Conservation (phyloP, 23 red algal genomes). For the Agarophyton chilense region DNA sequence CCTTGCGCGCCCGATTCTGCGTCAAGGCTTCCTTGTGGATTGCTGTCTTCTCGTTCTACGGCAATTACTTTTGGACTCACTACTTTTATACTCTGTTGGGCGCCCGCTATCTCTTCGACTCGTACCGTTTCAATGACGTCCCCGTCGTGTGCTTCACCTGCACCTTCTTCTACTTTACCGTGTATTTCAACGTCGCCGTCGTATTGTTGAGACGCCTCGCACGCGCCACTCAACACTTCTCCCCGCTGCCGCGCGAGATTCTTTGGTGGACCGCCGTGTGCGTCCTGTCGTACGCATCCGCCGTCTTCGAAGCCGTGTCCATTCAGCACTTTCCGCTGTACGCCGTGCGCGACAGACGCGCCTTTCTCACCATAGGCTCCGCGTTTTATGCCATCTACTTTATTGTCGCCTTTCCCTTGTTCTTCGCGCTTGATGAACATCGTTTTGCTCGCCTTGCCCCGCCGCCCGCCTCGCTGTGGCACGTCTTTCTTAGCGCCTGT, state of each 20-base stretch:
- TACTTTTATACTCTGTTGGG: slow-evolving; percentile 96
- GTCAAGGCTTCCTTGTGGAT: slow-evolving; percentile 92
- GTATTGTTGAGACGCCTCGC: slow-evolving; percentile 69
- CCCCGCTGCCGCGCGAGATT: neutral
- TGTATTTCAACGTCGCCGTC: slow-evolving; percentile 80
- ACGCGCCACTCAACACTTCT: neutral
- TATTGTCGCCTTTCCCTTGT: slow-evolving; percentile 96
- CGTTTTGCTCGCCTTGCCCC: no score
- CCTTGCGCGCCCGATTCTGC: slow-evolving; percentile 72
- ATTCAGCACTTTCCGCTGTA: slow-evolving; percentile 96
- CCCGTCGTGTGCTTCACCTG: slow-evolving; percentile 76
- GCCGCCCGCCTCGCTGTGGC: no score
- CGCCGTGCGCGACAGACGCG: slow-evolving; percentile 52
- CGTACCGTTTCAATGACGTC: slow-evolving; percentile 86
- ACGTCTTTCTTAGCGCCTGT: slow-evolving; percentile 63
- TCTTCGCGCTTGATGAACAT: slow-evolving; percentile 77
- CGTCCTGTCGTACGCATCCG: slow-evolving; percentile 80
- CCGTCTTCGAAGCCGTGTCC: slow-evolving; percentile 88
- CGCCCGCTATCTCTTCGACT: slow-evolving; percentile 88
- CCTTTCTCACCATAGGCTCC: slow-evolving; percentile 72
- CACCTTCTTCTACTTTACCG: slow-evolving; percentile 94
- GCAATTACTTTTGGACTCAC: slow-evolving; percentile 99
- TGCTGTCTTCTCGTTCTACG: slow-evolving; percentile 88
- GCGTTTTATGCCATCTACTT: slow-evolving; percentile 95
- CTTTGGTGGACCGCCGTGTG: slow-evolving; percentile 36